Percentiles rank a stretch among this genome's conserved stretches.
These are phyloP conservation scores for Spatholobus suberectus DNA, from an alignment of 306 rosid species.

Conservation along the genomic window DNA sequence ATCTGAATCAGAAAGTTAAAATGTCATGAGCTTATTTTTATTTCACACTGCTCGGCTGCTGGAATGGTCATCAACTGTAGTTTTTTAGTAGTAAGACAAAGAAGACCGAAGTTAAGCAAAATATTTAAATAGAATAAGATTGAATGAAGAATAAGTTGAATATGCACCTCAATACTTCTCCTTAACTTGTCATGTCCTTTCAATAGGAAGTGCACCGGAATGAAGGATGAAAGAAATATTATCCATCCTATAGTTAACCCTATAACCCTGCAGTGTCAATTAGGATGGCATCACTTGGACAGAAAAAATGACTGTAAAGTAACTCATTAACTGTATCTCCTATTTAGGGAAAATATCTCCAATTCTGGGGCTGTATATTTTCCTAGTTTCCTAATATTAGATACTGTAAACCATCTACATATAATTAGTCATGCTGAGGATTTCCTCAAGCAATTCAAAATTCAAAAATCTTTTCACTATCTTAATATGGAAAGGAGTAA, in stretches of 20 bases:
- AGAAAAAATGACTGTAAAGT: slow-evolving; percentile 19
- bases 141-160: slow-evolving; percentile 39
- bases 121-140: slow-evolving; percentile 6
- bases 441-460: not conserved
- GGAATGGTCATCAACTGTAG: slow-evolving; percentile 1
- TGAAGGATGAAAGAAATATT: slow-evolving; percentile 85
- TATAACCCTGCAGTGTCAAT: slow-evolving; percentile 72
- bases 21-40: not conserved
- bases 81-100: not conserved
- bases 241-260: slow-evolving; percentile 92
- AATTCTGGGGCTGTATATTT: not conserved
- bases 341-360: not conserved
- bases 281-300: slow-evolving; percentile 30
- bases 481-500: slow-evolving; percentile 25
- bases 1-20: slow-evolving; percentile 19
- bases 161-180: slow-evolving; percentile 78
- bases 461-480: not conserved
- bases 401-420: not conserved
- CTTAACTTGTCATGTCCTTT: slow-evolving; percentile 78
- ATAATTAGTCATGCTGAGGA: not conserved
- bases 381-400: not conserved
- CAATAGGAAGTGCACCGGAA: slow-evolving; percentile 78
- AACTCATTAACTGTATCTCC: slow-evolving; percentile 11
- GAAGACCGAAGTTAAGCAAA: not conserved
- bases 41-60: slow-evolving; percentile 1